phyloP scores from a whole-genome alignment of 768 basidiomycete genomes.

The Suillus paluster region DNA sequence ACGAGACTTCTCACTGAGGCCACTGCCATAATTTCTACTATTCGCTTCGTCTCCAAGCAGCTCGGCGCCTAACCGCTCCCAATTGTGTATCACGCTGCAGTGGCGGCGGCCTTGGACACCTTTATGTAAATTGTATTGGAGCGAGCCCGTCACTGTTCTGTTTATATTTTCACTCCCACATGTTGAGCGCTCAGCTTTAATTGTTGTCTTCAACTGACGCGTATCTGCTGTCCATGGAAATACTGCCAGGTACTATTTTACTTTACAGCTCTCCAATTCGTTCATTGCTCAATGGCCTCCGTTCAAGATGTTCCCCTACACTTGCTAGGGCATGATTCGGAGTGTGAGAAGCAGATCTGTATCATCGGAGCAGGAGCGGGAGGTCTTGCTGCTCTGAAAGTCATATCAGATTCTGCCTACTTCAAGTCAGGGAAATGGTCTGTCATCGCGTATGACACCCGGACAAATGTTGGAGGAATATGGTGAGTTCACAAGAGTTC shows the following conservation, averaged over 20 bases:
- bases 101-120: constrained; percentile 68
- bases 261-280: not conserved
- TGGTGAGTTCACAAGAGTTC: constrained; percentile 56
- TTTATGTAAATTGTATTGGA: constrained; percentile 54
- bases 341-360: constrained; percentile 51
- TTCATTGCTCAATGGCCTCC: not conserved
- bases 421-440: constrained; percentile 65
- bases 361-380: constrained; percentile 79
- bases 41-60: constrained; percentile 76
- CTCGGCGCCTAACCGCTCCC: constrained; percentile 62
- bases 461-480: constrained; percentile 71
- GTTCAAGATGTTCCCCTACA: not conserved
- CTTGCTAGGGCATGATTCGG: not conserved
- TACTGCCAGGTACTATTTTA: not conserved
- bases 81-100: constrained; percentile 68
- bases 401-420: constrained; percentile 61
- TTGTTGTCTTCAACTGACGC: constrained; percentile 64
- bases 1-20: constrained; percentile 73
- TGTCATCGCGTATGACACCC: constrained; percentile 64
- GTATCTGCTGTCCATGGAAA: constrained; percentile 1
- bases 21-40: constrained; percentile 71
- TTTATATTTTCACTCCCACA: not conserved
- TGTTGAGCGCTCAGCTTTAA: constrained; percentile 49
- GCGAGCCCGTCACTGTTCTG: constrained; percentile 45
- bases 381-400: constrained; percentile 73